Base-by-base conservation (phyloP, 2,329 filamentous ascomycete species). In the Gaeumannomyces tritici region DNA sequence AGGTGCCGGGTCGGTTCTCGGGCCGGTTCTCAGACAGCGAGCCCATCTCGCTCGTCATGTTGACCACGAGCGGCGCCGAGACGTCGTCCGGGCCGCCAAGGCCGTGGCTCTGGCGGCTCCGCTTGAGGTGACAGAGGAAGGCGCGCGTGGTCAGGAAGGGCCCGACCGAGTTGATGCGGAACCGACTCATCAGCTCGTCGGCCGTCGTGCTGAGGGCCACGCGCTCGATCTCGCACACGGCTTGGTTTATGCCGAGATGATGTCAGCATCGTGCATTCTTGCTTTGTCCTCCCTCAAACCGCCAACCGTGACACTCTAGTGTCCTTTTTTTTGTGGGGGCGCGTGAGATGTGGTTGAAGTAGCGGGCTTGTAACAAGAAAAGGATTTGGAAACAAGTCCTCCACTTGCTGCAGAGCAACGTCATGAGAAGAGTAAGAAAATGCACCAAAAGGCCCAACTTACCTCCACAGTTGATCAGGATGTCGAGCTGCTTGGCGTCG, bases 401-500 rank as follows among this genome's bases (percentile, higher is more conserved):
- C 15, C 24, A 28, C 29, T 27, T 13, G 55, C 13, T 28, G 56
- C 27, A 57, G 26, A 15, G 29, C n/a, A 59, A 26, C 12, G 35
- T 15, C 56, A 33, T 35, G 42, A 27, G 42, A 21, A 35, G 31
- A 27, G 28, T 27, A 60, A 47, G 24, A 60, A 21, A 54, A 59
- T 24, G 57, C 4, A n/a, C 7, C 55, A 12, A 27, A 56, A 26
- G 55, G 21, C 7, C 4, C 31, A 31, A 61, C 61, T 62, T 31
- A 62, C 61, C 61, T n/a, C 55, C 61, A n/a, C 61, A 62, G 61
- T 62, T 62, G 55, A 62, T 62, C 26, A 62, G 61, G 21, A 62
- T 57, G 28, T 62, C 61, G 33, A 62, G 61, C 8, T 28, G 21
- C 55, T 62, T 51, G 13, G 24, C 55, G 33, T 59, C 61, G 28